Evolutionary conservation across 352 stramenopile species (phyloP), one percentile per base, ranked within the genome.

Genomic region (Phytophthora hybrid): DNA sequence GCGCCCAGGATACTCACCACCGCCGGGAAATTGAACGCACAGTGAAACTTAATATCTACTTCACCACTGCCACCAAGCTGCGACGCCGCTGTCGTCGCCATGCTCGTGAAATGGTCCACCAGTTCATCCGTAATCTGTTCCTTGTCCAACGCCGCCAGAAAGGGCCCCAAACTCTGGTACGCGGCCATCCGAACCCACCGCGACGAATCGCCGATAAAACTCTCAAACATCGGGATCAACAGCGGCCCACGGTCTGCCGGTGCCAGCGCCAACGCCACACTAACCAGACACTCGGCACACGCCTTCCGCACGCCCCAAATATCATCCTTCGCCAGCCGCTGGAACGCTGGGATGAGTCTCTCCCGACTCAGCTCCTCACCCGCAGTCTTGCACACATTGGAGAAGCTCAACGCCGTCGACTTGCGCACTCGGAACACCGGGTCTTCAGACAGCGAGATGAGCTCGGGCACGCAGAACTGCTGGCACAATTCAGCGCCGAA

Each of bases 181-280:
- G 97, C 97, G 2, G 95, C 94, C 76, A 98, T 94, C 47, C 95
- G 88, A 1, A 99, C 96, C 86, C 97, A 98, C 54, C 97, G 93
- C 44, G 96, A 98, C 13, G 79, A 76, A 82, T 99, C 97, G 21
- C 77, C 77, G 9, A 98, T 78, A 66, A 98, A 96, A 31, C 74
- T 85, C 44, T 96, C 85, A 63, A 97, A 96, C 66, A 98, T 84
- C 11, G 93, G 94, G 67, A 97, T 89, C n/a, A 98, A 74, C 32
- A 91, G 73, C 23, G 86, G 75, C 0, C 93, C 88, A 31, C 97
- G 84, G 41, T 95, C 84, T 3, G 83, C 63, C 1, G 83, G 78
- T n/a, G 87, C 79, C 10, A 98, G 66, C 6, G 90, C 87, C 70
- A 98, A 86, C 5, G 94, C 82, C 18, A 99, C 90, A 58, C 86